Evolutionary conservation across 139 green algal genomes (phyloP).

Genomic region (Eudorina sp.): DNA sequence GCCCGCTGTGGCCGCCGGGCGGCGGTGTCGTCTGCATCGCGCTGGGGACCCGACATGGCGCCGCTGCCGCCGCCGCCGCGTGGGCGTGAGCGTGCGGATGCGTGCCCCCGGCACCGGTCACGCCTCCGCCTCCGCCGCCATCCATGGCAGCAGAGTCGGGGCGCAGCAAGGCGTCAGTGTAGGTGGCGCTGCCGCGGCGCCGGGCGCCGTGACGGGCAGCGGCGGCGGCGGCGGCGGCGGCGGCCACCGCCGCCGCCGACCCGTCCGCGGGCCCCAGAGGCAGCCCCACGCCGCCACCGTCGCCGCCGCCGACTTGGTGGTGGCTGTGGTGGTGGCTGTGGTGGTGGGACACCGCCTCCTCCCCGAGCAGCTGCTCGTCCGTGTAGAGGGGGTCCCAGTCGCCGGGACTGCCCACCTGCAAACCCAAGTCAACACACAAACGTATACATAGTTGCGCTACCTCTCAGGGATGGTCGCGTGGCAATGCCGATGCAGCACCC

Average conservation of each 20-base stretch:
- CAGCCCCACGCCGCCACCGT: background rate
- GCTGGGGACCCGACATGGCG: background rate
- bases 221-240: background rate
- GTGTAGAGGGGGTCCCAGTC: slow-evolving; percentile 68
- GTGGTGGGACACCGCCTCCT: background rate
- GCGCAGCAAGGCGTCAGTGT: background rate
- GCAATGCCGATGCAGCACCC: no score
- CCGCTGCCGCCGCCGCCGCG: background rate
- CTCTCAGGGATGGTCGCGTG: no score
- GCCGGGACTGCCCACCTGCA: slow-evolving; percentile 49
- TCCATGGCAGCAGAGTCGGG: slow-evolving; percentile 4
- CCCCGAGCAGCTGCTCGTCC: slow-evolving; percentile 31
- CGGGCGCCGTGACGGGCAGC: background rate
- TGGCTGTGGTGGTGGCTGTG: background rate
- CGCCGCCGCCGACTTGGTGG: background rate
- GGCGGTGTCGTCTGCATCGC: slow-evolving; percentile 42
- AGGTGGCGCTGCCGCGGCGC: background rate
- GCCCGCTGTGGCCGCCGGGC: background rate
- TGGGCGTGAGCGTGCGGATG: background rate
- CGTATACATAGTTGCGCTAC: no score
- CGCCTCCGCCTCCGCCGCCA: slow-evolving; percentile 26
- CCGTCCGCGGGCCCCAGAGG: background rate
- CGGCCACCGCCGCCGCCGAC: background rate
- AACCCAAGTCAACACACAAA: background rate
- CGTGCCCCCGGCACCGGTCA: background rate